Base-by-base conservation (phyloP, 495 filamentous ascomycete genomes). In the Trichoderma asperelloides region DNA sequence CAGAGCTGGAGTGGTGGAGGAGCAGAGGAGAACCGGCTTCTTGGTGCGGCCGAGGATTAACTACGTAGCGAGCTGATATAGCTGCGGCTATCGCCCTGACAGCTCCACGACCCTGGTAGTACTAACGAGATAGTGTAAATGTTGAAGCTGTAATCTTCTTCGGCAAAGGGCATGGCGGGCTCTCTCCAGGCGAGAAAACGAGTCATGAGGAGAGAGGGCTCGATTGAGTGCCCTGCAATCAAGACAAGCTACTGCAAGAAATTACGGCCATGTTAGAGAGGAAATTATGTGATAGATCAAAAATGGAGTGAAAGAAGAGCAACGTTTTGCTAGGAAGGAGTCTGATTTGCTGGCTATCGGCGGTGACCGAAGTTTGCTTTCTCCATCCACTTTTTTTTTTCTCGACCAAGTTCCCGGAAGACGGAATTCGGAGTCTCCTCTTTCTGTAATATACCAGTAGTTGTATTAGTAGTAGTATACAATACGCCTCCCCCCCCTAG, bases 161-260 rank as follows among this genome's bases (percentile, higher is more conserved):
- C n/a, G 43, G n/a, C 16, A 15, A 47, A 47, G 43, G n/a, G n/a
- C n/a, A n/a, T n/a, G n/a, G n/a, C n/a, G n/a, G n/a, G 23, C 3
- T 12, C 55, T 28, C 27, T 60, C 55, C 47, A 51, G n/a, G 47
- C 47, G 43, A 7, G 5, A 18, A 47, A 28, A 25, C 23, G 23
- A 30, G 25, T 28, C 25, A 60, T 30, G 55, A 12, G 11, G 8
- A 33, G 23, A 47, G 33, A 37, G 33, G 55, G 13, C 55, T 60
- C 55, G 55, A 60, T 60, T 60, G 55, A 55, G n/a, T 55, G 21
- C 21, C 49, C n/a, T n/a, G 49, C 49, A 27, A 13, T 28, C 25
- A 7, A 60, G 55, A 60, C 55, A 60, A 30, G 55, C 55, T 60
- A 60, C 55, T 60, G 55, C 55, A 60, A 27, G 55, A 60, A 60